These are phyloP conservation scores for Anastatica hierochuntica DNA, from an alignment of 345 rosid species.

Conservation along the genomic window DNA sequence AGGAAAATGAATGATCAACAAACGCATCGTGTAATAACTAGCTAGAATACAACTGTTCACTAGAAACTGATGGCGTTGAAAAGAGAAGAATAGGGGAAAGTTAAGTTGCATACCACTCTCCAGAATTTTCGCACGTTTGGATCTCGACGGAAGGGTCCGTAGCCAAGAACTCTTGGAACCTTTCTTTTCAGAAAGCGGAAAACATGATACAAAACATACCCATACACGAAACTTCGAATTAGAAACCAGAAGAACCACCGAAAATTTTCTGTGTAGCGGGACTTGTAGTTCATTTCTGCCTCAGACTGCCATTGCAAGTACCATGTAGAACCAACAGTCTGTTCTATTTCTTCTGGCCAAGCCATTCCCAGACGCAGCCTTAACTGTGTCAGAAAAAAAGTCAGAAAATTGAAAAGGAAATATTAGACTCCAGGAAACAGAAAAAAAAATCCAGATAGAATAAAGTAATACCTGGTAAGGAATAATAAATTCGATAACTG, in stretches of 20 bases:
- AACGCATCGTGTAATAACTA: slow-evolving; percentile 5
- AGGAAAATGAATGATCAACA: slow-evolving; percentile 12
- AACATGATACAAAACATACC: slow-evolving; percentile 50
- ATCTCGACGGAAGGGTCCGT: slow-evolving; percentile 64
- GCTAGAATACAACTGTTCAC: slow-evolving; percentile 2
- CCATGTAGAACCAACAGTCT: slow-evolving; percentile 72
- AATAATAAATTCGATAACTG: slow-evolving; percentile 48
- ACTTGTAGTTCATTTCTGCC: slow-evolving; percentile 54
- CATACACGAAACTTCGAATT: slow-evolving; percentile 46
- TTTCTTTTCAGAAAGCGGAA: slow-evolving; percentile 63
- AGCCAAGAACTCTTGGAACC: slow-evolving; percentile 64
- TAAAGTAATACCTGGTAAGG: slow-evolving; percentile 62
- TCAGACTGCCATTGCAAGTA: slow-evolving; percentile 80
- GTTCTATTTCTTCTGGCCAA: slow-evolving; percentile 80
- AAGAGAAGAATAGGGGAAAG: background rate
- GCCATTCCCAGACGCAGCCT: slow-evolving; percentile 76
- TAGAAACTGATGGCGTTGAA: background rate
- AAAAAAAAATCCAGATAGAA: background rate
- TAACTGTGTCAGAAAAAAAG: slow-evolving; percentile 38
- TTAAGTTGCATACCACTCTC: slow-evolving; percentile 58
- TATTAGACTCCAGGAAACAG: background rate
- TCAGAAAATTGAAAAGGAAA: background rate
- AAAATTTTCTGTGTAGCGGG: slow-evolving; percentile 47
- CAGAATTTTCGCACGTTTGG: slow-evolving; percentile 62
- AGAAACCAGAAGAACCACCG: slow-evolving; percentile 65